phyloP scores from a whole-genome alignment of 2,329 filamentous ascomycete species.

The Aspergillus fumigatus region DNA sequence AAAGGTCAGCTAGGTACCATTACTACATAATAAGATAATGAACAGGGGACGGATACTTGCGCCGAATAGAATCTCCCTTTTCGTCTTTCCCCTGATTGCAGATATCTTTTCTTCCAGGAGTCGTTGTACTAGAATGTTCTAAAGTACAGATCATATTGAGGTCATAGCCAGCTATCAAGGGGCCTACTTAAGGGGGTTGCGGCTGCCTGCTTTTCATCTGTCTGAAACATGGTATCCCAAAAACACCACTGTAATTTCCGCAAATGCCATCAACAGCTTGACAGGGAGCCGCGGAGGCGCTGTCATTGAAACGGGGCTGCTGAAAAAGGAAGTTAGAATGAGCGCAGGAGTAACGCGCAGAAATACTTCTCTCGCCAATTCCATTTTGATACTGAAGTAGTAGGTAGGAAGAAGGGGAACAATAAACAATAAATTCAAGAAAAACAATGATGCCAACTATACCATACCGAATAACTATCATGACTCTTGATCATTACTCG shows the following conservation, averaged over 20 bases:
- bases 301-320: background rate
- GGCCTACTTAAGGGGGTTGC: background rate
- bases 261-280: constrained; percentile 4
- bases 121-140: background rate
- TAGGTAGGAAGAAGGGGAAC: background rate
- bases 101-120: background rate
- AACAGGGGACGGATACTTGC: background rate
- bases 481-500: background rate
- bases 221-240: constrained; percentile 14
- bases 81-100: too few species aligned
- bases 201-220: background rate
- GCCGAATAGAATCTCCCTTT: background rate
- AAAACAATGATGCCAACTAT: background rate
- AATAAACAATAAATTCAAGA: background rate
- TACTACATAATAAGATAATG: too few species aligned
- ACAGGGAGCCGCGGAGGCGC: background rate
- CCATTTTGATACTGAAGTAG: background rate
- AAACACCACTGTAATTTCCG: constrained; percentile 19
- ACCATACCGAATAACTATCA: background rate
- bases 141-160: background rate
- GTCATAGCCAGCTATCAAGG: background rate
- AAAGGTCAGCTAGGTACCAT: background rate
- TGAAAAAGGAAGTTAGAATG: background rate
- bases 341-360: background rate
- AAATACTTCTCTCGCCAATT: background rate